These are phyloP conservation scores for Aurantiochytrium sp. DNA, from an alignment of 108 stramenopile genomes.

Conservation along the genomic window DNA sequence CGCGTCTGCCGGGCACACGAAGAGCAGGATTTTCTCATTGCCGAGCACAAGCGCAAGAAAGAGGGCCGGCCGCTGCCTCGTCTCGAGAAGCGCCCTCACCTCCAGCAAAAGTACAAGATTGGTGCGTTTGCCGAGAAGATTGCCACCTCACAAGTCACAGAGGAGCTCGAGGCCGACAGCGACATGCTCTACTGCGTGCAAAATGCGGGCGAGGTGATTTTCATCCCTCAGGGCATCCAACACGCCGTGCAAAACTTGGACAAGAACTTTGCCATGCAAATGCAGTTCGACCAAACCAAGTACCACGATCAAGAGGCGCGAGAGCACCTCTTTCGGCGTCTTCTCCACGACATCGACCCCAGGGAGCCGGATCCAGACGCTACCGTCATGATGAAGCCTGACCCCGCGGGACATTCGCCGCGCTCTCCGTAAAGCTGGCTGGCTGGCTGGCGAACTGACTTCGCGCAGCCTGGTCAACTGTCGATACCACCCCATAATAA, in stretches of 20 bases:
- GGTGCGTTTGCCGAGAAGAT: neutral
- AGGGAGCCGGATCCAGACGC: neutral
- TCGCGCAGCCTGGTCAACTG: too few species aligned
- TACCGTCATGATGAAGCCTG: neutral
- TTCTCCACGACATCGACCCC: constrained; percentile 11
- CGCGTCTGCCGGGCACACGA: neutral
- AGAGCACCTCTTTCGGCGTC: neutral
- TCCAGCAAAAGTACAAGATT: neutral
- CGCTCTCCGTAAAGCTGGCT: too few species aligned
- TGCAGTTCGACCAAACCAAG: neutral
- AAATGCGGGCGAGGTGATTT: neutral
- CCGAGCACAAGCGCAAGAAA: neutral
- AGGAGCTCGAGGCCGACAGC: constrained; percentile 6
- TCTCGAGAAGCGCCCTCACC: neutral
- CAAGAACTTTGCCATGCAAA: constrained; percentile 10
- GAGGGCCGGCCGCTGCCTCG: neutral
- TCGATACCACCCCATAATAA: too few species aligned
- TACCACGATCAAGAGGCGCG: neutral
- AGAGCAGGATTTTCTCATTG: neutral
- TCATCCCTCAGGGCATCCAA: neutral
- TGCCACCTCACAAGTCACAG: neutral
- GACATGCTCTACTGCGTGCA: neutral
- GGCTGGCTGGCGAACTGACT: too few species aligned
- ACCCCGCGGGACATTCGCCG: too few species aligned
- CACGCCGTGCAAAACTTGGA: neutral